phyloP scores from a whole-genome alignment of 2,329 filamentous ascomycete species.

The Fusarium penzigii region DNA sequence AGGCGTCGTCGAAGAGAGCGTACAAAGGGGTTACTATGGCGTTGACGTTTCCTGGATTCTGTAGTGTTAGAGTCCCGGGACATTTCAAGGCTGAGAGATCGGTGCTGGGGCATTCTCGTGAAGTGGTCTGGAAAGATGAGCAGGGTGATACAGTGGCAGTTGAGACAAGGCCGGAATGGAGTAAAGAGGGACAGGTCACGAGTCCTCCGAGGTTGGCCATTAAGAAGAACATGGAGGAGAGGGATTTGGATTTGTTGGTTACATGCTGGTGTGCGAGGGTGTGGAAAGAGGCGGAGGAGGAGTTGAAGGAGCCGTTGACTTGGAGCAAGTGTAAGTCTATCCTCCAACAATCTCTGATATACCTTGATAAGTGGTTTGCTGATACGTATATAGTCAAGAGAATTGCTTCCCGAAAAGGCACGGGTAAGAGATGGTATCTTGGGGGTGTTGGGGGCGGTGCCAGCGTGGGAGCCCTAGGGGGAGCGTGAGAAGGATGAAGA shows the following conservation, averaged over 20 bases:
- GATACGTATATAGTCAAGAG: slow-evolving; percentile 13
- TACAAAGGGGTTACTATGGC: slow-evolving; percentile 20
- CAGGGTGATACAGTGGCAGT: slow-evolving; percentile 23
- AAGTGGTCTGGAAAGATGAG: slow-evolving; percentile 26
- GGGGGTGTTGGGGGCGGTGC: neutral
- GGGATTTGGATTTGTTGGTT: slow-evolving; percentile 30
- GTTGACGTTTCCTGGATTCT: slow-evolving; percentile 16
- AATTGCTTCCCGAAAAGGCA: slow-evolving; percentile 2
- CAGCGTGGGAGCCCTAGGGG: neutral
- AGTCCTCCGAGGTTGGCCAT: slow-evolving; percentile 26
- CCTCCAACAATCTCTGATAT: neutral
- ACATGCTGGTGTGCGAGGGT: slow-evolving; percentile 32
- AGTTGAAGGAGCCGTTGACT: slow-evolving; percentile 22
- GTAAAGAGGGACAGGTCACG: slow-evolving; percentile 14
- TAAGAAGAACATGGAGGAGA: slow-evolving; percentile 22
- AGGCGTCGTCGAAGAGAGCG: slow-evolving; percentile 20
- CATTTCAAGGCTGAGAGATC: slow-evolving; percentile 24
- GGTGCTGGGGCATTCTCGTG: slow-evolving; percentile 20
- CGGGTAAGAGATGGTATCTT: neutral
- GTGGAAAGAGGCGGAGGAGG: slow-evolving; percentile 27
- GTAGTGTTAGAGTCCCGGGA: slow-evolving; percentile 19
- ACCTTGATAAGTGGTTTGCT: neutral
- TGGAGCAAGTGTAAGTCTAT: slow-evolving; percentile 27
- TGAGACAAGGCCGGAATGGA: slow-evolving; percentile 26
- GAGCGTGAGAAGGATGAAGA: neutral